Base-by-base conservation (phyloP, 495 filamentous ascomycete species). In the Daldinia decipiens region DNA sequence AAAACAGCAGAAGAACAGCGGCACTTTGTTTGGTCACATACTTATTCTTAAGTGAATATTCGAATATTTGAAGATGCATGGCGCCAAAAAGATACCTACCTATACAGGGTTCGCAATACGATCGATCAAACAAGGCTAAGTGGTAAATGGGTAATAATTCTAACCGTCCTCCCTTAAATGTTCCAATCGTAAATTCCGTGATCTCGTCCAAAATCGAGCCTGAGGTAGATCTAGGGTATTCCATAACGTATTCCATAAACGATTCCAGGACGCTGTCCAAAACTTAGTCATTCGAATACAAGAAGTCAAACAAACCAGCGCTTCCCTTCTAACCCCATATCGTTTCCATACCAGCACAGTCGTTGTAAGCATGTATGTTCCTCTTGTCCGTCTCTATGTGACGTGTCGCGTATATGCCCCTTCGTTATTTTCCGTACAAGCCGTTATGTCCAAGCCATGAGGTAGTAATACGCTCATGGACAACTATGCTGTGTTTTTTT, bases 181-280 rank as follows among this genome's bases (percentile, higher is more conserved):
- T 61, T 11, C 68, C 51, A 40, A 31, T 62, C 62, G 43, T 65
- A 39, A 47, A 54, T 54, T 54, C 59, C 59, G 29, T 50, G 31
- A 57, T 27, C 19, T 65, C 60, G 36, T 51, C 62, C 43, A 65
- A 26, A 70, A 36, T n/a, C 59, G 52, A 67, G 15, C 11, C 15
- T n/a, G 13, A 57, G 26, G 58, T 47, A 8, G 13, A 59, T 50
- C 57, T 34, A 52, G 69, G 68, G 69, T 71, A 71, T 71, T 63
- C 47, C 63, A 58, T 65, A 68, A 63, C 57, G 59, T 71, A 71
- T 71, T 63, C 36, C 63, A 52, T 62, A 68, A 63, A 34, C 39
- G 36, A 45, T 52, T 72, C 65, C 63, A 58, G 34, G 34, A 58
- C 64, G 27, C 34, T 53, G 55, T 68, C 60, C 59, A 72, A 55